Conservation (phyloP, 2,329 filamentous ascomycete genomes). For the Aspergillus oerlinghausenensis region DNA sequence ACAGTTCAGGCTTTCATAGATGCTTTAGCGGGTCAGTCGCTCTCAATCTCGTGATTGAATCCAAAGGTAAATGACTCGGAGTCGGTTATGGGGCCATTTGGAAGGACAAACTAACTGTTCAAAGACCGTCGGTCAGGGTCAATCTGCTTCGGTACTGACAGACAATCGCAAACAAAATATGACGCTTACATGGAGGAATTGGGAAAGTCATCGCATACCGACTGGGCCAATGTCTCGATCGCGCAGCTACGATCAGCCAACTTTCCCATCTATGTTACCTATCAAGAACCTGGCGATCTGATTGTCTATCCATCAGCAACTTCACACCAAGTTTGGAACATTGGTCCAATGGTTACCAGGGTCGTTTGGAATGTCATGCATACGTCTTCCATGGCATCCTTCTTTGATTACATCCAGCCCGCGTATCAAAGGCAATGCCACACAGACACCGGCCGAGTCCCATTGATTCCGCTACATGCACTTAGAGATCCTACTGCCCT, state of each 20-base stretch:
- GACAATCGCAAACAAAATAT: constrained; percentile 28
- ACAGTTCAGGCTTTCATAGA: constrained; percentile 33
- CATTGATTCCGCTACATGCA: constrained; percentile 26
- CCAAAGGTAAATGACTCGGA: constrained; percentile 19
- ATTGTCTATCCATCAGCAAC: constrained; percentile 35
- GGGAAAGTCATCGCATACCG: constrained; percentile 31
- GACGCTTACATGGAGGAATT: constrained; percentile 30
- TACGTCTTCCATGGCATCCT: constrained; percentile 28
- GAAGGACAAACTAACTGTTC: constrained; percentile 1
- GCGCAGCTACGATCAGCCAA: constrained; percentile 28
- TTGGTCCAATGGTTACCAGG: constrained; percentile 30
- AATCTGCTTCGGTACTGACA: constrained; percentile 33
- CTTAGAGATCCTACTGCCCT: constrained; percentile 10
- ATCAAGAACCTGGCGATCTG: constrained; percentile 31
- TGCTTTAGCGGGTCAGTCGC: constrained; percentile 36
- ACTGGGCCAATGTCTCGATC: constrained; percentile 30
- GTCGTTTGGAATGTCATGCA: constrained; percentile 37
- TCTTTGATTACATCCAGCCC: constrained; percentile 32
- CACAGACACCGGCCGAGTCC: constrained; percentile 24
- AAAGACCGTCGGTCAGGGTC: constrained; percentile 21
- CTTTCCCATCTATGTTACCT: constrained; percentile 33
- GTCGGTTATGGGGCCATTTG: not conserved
- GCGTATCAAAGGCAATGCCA: constrained; percentile 32
- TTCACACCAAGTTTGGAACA: constrained; percentile 36
- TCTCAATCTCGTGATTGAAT: constrained; percentile 30